phyloP scores from a whole-genome alignment of 495 filamentous ascomycete genomes.

The Aspergillus campestris region DNA sequence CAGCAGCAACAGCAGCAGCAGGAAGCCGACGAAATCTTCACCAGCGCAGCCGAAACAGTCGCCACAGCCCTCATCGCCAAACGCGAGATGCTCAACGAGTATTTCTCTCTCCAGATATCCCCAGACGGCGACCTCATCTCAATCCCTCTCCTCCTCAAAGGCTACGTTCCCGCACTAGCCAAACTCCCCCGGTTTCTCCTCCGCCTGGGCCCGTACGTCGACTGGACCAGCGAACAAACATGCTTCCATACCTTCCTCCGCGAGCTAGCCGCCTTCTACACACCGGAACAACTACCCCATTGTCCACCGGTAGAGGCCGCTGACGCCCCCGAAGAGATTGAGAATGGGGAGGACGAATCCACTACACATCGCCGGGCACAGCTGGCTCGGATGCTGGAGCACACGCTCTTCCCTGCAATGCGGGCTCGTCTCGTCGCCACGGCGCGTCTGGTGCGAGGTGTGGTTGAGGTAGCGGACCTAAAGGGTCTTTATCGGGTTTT shows the following conservation, averaged over 20 bases:
- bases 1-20: slow-evolving; percentile 20
- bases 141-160: slow-evolving; percentile 80
- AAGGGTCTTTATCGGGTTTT: slow-evolving; percentile 97
- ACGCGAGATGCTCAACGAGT: slow-evolving; percentile 82
- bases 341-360: slow-evolving; percentile 33
- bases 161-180: slow-evolving; percentile 74
- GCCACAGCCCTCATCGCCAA: slow-evolving; percentile 57
- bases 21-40: slow-evolving; percentile 54
- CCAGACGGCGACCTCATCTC: slow-evolving; percentile 64
- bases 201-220: slow-evolving; percentile 75
- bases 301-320: slow-evolving; percentile 10
- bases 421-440: slow-evolving; percentile 80
- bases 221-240: slow-evolving; percentile 75
- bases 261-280: slow-evolving; percentile 89
- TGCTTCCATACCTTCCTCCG: slow-evolving; percentile 81
- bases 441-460: slow-evolving; percentile 62
- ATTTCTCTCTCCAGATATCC: slow-evolving; percentile 82
- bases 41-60: slow-evolving; percentile 55
- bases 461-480: slow-evolving; percentile 86
- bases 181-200: slow-evolving; percentile 89
- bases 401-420: slow-evolving; percentile 83
- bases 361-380: slow-evolving; percentile 54
- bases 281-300: slow-evolving; percentile 72
- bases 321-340: background rate
- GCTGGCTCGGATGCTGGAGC: slow-evolving; percentile 64